Percentiles rank a stretch among this genome's conserved stretches.
Evolutionary conservation across 2,329 filamentous ascomycete species (phyloP).

Genomic region (Aureobasidium sp.): DNA sequence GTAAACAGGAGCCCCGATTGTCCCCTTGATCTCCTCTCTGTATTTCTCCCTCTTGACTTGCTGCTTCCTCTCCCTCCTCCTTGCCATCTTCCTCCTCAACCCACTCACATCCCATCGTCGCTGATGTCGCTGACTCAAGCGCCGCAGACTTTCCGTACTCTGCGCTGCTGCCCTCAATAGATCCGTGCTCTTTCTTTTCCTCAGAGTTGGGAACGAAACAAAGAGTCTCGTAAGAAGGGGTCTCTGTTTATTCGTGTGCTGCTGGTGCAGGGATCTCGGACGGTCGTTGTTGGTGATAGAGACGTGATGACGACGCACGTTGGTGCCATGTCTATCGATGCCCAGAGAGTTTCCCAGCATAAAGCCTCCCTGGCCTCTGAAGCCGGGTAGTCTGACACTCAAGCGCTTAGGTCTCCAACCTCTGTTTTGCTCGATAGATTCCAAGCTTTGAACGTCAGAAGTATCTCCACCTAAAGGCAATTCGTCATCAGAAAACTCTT

Average conservation of each 20-base stretch:
- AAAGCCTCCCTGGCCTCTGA: slow-evolving; percentile 36
- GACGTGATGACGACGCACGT: slow-evolving; percentile 34
- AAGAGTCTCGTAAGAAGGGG: background rate
- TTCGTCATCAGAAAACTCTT: slow-evolving; percentile 22
- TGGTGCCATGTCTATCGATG: slow-evolving; percentile 40
- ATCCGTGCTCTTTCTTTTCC: slow-evolving; percentile 16
- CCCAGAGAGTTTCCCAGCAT: slow-evolving; percentile 49
- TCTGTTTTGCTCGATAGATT: slow-evolving; percentile 6
- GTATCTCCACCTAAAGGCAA: slow-evolving; percentile 40
- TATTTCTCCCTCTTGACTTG: slow-evolving; percentile 43
- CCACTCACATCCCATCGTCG: slow-evolving; percentile 19
- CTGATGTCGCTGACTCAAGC: slow-evolving; percentile 8
- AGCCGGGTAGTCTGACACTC: slow-evolving; percentile 27
- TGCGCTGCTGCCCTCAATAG: slow-evolving; percentile 14
- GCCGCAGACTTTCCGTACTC: slow-evolving; percentile 5
- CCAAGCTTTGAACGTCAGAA: slow-evolving; percentile 26
- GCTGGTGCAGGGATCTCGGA: background rate
- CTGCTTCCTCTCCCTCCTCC: slow-evolving; percentile 31
- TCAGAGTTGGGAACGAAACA: background rate
- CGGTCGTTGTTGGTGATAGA: background rate
- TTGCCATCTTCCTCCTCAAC: slow-evolving; percentile 34
- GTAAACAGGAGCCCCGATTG: slow-evolving; percentile 35
- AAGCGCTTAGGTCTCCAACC: slow-evolving; percentile 21
- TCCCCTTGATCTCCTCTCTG: slow-evolving; percentile 44
- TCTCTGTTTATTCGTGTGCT: background rate